Percentiles rank a stretch among this genome's conserved stretches.
Evolutionary conservation across 257 asterid species (phyloP).

Genomic region (Solanum chilense): DNA sequence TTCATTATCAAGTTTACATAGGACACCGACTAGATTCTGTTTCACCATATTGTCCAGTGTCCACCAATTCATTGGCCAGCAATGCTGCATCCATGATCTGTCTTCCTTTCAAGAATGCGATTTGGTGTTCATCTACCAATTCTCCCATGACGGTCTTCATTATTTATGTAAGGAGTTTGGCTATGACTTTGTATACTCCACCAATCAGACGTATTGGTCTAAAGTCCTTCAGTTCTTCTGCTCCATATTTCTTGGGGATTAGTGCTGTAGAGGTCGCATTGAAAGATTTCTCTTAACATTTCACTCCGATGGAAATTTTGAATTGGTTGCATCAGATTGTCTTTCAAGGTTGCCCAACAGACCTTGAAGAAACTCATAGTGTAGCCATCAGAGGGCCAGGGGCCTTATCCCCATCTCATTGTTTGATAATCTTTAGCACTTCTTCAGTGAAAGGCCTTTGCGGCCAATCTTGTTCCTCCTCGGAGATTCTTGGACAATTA

Average conservation of each 20-base stretch:
- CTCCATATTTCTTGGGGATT: not conserved
- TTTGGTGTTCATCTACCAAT: not conserved
- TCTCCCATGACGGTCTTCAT: not conserved
- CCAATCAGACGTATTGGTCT: not conserved
- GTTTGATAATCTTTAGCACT: not conserved
- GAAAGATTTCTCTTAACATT: not conserved
- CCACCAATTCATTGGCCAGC: not conserved
- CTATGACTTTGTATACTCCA: not conserved
- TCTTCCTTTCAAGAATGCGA: not conserved
- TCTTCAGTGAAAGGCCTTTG: not conserved
- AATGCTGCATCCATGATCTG: not conserved
- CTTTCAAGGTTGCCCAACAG: not conserved
- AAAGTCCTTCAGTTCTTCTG: not conserved
- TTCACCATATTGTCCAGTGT: not conserved
- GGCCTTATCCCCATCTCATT: not conserved
- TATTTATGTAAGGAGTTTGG: not conserved
- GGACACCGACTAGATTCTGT: not conserved
- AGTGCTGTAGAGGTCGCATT: not conserved
- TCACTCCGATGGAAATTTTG: not conserved
- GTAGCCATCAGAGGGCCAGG: not conserved
- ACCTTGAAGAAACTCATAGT: not conserved
- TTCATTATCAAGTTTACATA: not conserved
- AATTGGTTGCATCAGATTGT: not conserved
- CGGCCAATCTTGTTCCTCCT: not conserved
- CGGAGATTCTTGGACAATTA: not conserved